phyloP scores from a whole-genome alignment of 495 filamentous ascomycete species.

The Cairneyella variabilis region DNA sequence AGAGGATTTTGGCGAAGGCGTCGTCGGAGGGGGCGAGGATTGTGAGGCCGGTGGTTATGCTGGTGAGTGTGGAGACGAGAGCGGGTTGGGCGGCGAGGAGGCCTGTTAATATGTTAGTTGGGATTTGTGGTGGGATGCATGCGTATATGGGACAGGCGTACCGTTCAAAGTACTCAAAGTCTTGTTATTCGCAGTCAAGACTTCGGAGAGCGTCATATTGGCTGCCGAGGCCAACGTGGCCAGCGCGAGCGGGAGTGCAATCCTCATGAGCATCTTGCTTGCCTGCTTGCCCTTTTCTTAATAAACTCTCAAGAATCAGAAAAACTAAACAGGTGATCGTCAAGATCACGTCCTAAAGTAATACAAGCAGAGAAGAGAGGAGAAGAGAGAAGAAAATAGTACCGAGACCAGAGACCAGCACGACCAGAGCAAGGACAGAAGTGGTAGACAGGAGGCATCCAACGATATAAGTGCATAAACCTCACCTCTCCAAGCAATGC shows the following conservation, averaged over 20 bases:
- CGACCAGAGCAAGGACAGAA: too few relatives aligned
- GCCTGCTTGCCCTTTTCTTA: too few relatives aligned
- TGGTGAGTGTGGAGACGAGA: conserved; percentile 35
- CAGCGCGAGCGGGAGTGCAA: conserved; percentile 24
- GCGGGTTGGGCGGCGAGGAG: conserved; percentile 40
- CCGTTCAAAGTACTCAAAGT: conserved; percentile 39
- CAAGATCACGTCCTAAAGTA: neutral
- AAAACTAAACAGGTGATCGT: neutral
- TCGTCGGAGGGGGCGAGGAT: conserved; percentile 61
- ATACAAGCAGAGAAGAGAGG: neutral
- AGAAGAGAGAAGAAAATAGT: neutral
- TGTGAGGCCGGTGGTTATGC: conserved; percentile 53
- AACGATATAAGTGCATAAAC: too few relatives aligned
- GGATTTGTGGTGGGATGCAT: neutral
- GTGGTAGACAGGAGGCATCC: too few relatives aligned
- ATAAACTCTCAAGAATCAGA: neutral
- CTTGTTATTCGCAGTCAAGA: conserved; percentile 34
- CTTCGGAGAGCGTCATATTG: conserved; percentile 30
- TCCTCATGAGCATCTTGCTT: conserved; percentile 35
- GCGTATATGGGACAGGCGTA: conserved; percentile 16
- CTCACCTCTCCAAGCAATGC: too few relatives aligned
- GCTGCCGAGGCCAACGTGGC: conserved; percentile 29
- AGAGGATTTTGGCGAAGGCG: conserved; percentile 43
- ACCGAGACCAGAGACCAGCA: too few relatives aligned
- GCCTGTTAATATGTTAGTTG: conserved; percentile 7